These are phyloP conservation scores for Ilex paraguariensis DNA, from an alignment of 305 asterid genomes.

Conservation along the genomic window DNA sequence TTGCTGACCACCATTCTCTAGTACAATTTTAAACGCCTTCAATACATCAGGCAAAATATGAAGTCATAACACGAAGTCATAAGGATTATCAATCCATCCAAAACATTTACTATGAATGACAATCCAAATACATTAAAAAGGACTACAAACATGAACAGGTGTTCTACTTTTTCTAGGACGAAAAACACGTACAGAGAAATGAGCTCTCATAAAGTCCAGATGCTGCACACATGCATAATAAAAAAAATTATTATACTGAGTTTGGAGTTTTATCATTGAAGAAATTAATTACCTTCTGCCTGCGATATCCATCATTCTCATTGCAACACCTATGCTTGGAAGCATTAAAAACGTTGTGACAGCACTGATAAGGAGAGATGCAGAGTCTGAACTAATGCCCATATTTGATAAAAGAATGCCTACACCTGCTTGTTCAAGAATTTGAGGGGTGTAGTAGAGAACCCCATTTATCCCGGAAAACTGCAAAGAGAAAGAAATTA, in stretches of 20 bases:
- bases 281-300: slow-evolving; percentile 74
- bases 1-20: background rate
- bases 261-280: background rate
- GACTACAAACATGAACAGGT: too few species aligned
- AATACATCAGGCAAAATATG: too few species aligned
- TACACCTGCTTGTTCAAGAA: slow-evolving; percentile 96
- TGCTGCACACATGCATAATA: background rate
- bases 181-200: too few species aligned
- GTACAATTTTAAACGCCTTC: too few species aligned
- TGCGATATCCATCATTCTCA: slow-evolving; percentile 91
- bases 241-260: background rate
- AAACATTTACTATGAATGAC: too few species aligned
- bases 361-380: slow-evolving; percentile 82
- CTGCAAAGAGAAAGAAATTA: slow-evolving; percentile 24
- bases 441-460: slow-evolving; percentile 96
- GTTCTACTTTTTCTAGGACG: too few species aligned
- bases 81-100: too few species aligned
- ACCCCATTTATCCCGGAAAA: slow-evolving; percentile 96
- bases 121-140: too few species aligned
- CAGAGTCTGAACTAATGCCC: slow-evolving; percentile 79
- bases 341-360: slow-evolving; percentile 87
- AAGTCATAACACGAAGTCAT: too few species aligned
- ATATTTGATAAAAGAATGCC: slow-evolving; percentile 69
- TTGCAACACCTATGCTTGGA: slow-evolving; percentile 90
- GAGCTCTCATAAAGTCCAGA: too few species aligned